Evolutionary conservation across 108 stramenopile genomes (phyloP), one percentile per base, ranked within the genome.

Genomic region (Nannochloropsis oceanica): DNA sequence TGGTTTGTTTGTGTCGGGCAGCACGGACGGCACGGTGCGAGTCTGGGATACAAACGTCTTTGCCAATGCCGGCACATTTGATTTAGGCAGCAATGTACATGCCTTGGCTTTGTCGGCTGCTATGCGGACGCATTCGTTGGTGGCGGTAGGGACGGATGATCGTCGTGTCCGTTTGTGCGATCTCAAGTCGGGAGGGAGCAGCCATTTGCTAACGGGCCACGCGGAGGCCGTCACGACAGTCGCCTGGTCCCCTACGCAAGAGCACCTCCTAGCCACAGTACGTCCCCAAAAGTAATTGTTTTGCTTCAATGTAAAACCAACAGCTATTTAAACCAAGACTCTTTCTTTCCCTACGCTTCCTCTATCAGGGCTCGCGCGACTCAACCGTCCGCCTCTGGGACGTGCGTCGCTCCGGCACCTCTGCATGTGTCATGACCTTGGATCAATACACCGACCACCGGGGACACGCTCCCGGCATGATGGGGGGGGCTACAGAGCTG

Each of bases 21-120:
- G 83, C 27, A 84, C 84, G 84, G 87, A 88, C 73, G 87, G 87
- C 8, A 26, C 59, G 18, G 87, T 88, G 24, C 84, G 81, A 42
- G 26, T 88, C 44, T 88, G 87, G 87, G 87, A 88, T 43, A 88
- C 87, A 13, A 88, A 88, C 73, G 73, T 80, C 11, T 80, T 88
- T 7, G 81, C 13, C 82, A 22, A 18, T 83, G 82, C 42, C 43
- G 82, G 82, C n/a, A 42, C 18, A 20, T 26, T 83, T n/a, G 18
- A 18, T 18, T n/a, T 73, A n/a, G 59, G 25, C 42, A 26, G 44
- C 11, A n/a, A 87, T 80, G 87, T 87, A 0, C 80, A 79, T 26
- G 79, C 87, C 44, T 79, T 80, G 1, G 43, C 87, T 10, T 79
- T 87, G 87, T 87, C 87, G 20, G 20, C 50, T 26, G 43, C 79